Conservation (phyloP, 1,139 yeast species). For the Debaryomyces nepalensis region DNA sequence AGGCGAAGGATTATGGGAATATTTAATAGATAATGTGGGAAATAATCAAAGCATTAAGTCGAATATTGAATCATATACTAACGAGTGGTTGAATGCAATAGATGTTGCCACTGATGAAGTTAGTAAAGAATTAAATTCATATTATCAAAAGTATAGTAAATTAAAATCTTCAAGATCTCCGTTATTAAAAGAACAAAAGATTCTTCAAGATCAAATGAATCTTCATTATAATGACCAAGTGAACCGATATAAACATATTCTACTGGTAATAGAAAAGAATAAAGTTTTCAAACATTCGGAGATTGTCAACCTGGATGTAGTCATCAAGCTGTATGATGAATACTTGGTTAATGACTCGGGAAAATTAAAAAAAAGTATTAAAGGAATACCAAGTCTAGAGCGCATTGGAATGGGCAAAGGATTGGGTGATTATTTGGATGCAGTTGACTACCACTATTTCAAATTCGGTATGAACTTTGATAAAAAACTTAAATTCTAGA, state of each 20-base stretch:
- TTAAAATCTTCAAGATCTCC: constrained; percentile 21
- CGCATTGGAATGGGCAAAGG: constrained; percentile 36
- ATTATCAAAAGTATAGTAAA: constrained; percentile 24
- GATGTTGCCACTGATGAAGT: constrained; percentile 25
- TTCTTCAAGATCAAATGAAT: constrained; percentile 32
- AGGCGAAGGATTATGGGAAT: constrained; percentile 47
- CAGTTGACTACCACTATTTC: constrained; percentile 26
- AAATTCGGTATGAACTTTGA: constrained; percentile 38
- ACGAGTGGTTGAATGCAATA: constrained; percentile 32
- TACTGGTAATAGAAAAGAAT: constrained; percentile 22
- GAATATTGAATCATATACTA: constrained; percentile 4
- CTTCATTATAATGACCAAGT: constrained; percentile 27
- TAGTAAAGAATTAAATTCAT: constrained; percentile 19
- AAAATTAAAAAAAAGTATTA: constrained; percentile 14
- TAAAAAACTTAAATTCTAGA: constrained; percentile 25
- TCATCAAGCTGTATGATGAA: constrained; percentile 11
- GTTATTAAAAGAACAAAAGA: constrained; percentile 20
- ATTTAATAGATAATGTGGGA: constrained; percentile 20
- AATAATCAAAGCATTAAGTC: constrained; percentile 2
- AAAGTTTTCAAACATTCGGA: constrained; percentile 42
- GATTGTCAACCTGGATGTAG: constrained; percentile 25
- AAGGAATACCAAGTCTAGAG: constrained; percentile 32
- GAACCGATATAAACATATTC: constrained; percentile 22
- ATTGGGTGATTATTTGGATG: constrained; percentile 38
- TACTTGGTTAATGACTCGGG: constrained; percentile 10